Base-by-base conservation (phyloP, 169 alveolate genomes). In the Plasmodium chabaudi region DNA sequence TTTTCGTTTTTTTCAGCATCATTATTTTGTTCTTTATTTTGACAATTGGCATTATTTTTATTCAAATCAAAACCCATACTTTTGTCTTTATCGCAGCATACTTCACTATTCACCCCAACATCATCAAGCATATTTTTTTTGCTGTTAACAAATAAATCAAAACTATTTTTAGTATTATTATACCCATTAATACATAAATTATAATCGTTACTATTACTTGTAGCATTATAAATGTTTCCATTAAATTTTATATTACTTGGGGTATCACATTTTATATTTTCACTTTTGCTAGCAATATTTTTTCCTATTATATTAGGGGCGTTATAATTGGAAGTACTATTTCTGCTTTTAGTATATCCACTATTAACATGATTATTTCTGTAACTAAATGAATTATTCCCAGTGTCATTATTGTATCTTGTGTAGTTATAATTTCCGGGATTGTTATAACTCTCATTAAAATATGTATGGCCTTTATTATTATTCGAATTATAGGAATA, bases 401-500 rank as follows among this genome's bases (percentile, higher is more conserved):
- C 59, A 12, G 23, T 9, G 19, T 15, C 3, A 15, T 51, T 12
- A 51, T 6, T 51, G 59, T 15, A 13, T 12, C 19, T 51, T 51
- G 59, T 15, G 59, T 15, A 13, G 19, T 51, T 19, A 9, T 13
- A 17, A 6, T 19, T 65, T 25, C 51, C 15, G 46, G 49, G 44
- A 47, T 12, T 64, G n/a, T 9, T 23, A 23, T 15, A 51, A 15
- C 88, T 59, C 23, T 25, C 17, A 9, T 68, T 69, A 23, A 27
- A 63, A 44, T 77, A 77, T 42, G 25, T 64, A 21, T 51, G 6
- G 12, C 42, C 23, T 17, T 55, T 67, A 4, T 7, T 27, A 68
- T 39, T 64, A 74, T 15, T 42, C n/a, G 77, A 77, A 68, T 39
- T 64, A 19, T 63, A 39, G 44, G 53, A 51, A 68, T 77, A 53